Percentiles rank a stretch among this genome's conserved stretches.
These are phyloP conservation scores for Monosporascus sp. DNA, from an alignment of 2,329 filamentous ascomycete species.

Conservation along the genomic window DNA sequence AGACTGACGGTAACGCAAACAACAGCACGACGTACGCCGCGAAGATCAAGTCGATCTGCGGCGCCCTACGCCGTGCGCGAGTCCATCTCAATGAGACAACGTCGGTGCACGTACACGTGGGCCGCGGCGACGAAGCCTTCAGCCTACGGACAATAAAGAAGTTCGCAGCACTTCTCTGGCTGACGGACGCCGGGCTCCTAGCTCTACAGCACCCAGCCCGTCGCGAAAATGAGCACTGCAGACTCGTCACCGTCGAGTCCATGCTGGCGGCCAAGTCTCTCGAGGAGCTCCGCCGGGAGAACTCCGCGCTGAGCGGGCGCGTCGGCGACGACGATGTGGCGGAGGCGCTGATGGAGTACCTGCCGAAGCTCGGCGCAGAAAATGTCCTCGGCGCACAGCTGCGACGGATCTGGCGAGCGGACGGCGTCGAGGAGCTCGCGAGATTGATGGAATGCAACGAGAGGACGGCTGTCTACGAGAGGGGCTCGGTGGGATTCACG, in stretches of 20 bases:
- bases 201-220: conserved; percentile 20
- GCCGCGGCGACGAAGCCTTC: conserved; percentile 20
- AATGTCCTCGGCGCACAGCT: conserved; percentile 2
- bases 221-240: conserved; percentile 4
- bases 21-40: conserved; percentile 4
- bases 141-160: conserved; percentile 21
- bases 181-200: conserved; percentile 14
- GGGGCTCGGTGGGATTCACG: conserved; percentile 14
- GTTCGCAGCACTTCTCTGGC: conserved; percentile 13
- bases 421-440: conserved; percentile 10
- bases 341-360: conserved; percentile 3
- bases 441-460: conserved; percentile 5
- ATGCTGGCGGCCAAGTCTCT: neutral
- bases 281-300: neutral
- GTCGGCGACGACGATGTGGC: neutral
- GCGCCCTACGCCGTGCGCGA: conserved; percentile 11
- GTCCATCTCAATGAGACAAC: conserved; percentile 18
- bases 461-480: neutral
- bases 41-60: conserved; percentile 14
- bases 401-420: conserved; percentile 13
- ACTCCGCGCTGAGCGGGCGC: neutral
- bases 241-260: conserved; percentile 5
- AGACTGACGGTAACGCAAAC: neutral
- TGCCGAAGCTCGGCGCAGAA: conserved; percentile 4
- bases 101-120: conserved; percentile 21